Conservation (phyloP, 371 early-diverging fungal species). For the Phascolomyces articulosus region DNA sequence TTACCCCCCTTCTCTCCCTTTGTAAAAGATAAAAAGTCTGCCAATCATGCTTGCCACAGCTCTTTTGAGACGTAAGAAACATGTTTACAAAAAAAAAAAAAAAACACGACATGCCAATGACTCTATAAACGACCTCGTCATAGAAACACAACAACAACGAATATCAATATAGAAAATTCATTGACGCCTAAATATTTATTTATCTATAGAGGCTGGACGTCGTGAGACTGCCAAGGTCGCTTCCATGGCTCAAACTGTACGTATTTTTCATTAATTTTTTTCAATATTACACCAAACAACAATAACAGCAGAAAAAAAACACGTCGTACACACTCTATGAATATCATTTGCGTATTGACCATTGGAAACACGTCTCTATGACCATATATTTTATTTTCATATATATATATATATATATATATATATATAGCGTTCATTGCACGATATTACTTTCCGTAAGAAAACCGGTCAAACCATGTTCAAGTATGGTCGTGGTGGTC, state of each 20-base stretch:
- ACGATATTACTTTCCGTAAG: conserved; percentile 69
- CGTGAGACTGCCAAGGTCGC: conserved; percentile 20
- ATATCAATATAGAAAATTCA: not conserved
- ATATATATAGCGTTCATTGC: conserved; percentile 60
- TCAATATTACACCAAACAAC: not conserved
- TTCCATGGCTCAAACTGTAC: conserved; percentile 33
- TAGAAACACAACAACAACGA: not conserved
- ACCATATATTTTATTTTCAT: not conserved
- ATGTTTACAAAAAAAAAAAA: not conserved
- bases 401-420: not conserved
- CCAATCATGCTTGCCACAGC: conserved; percentile 26
- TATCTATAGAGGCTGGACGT: conserved; percentile 36
- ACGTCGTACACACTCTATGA: not conserved
- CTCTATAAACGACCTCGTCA: not conserved
- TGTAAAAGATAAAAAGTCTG: not conserved
- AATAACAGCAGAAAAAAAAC: not conserved
- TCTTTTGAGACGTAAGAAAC: conserved; percentile 25
- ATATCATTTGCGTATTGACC: no score
- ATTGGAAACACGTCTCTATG: no score
- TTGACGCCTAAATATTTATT: not conserved
- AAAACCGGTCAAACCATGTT: conserved; percentile 73
- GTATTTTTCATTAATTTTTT: not conserved
- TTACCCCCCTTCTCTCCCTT: conserved; percentile 4
- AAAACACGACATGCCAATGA: not conserved
- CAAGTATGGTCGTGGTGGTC: conserved; percentile 71